A percentile compares a stretch with the other conserved stretches of the same genome.
Evolutionary conservation across 2,329 filamentous ascomycete species (phyloP).

Genomic region (Diaporthe destruens): DNA sequence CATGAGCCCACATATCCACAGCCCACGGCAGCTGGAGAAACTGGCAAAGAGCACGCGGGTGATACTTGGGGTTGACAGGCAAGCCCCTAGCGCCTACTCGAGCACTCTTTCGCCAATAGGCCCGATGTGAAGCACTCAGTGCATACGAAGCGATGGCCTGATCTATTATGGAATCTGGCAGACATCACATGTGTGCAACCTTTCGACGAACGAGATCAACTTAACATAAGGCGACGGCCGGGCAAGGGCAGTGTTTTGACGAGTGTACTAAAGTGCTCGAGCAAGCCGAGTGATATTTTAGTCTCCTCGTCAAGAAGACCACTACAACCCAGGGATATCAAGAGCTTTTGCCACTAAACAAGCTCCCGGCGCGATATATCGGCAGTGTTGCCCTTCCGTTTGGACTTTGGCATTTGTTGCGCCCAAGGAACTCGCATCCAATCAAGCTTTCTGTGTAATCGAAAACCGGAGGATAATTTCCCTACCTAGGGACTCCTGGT

Average conservation of each 20-base stretch:
- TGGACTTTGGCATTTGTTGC: background rate
- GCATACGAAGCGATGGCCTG: background rate
- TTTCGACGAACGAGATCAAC: background rate
- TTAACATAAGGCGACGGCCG: background rate
- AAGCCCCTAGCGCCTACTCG: background rate
- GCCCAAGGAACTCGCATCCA: background rate
- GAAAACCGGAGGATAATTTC: too few species aligned
- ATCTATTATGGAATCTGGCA: background rate
- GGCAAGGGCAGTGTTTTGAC: background rate
- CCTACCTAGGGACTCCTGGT: too few species aligned
- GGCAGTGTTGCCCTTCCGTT: background rate
- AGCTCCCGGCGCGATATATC: background rate
- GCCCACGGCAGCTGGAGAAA: conserved; percentile 7
- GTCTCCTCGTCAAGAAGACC: background rate
- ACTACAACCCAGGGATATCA: too few species aligned
- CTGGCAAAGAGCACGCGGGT: conserved; percentile 16
- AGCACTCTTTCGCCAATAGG: conserved; percentile 2
- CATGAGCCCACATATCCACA: background rate
- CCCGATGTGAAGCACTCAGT: background rate
- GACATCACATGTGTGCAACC: too few species aligned
- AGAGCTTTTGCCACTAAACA: background rate
- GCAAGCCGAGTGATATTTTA: background rate
- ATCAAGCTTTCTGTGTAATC: background rate
- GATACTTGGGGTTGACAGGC: background rate
- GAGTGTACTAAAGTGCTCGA: background rate